Evolutionary conservation across 1,284 basidiomycete genomes (phyloP), one percentile per base, ranked within the genome.

Genomic region (Microstroma glucosiphilum): DNA sequence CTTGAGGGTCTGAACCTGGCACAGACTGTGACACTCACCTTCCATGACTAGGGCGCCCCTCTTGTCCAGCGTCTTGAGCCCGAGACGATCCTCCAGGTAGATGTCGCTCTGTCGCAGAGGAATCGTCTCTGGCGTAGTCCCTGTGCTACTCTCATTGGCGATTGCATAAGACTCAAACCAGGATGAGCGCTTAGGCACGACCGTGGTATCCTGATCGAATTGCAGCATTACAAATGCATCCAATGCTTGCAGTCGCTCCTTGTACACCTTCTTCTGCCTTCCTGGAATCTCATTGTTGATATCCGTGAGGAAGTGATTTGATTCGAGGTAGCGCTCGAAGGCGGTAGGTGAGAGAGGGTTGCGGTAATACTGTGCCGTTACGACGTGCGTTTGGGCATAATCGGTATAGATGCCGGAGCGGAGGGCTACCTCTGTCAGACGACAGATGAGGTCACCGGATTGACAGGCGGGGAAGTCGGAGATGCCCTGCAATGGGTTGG

Each of bases 291-390:
- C 76, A 60, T 78, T 78, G 67, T 78, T 78, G 81, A 83, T 69
- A 66, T 82, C 79, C 17, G 78, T 69, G 46, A 83, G 53, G 60
- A 82, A 83, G 56, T 76, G 73, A 79, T 90, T 92, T 6, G 84
- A 79, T 2, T 81, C 74, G 41, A 90, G 82, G 77, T 96, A 98
- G 9, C 83, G 80, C 6, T 85, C 83, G 55, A 92, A 82, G 25
- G 87, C 85, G n/a, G 81, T 81, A 12, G 63, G 59, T 37, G 70
- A 65, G 21, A 65, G 68, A 4, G 90, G 88, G 80, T 97, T 92
- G 46, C 94, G 87, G 80, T 85, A 97, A 81, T 97, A 98, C 75
- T 96, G 92, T 0, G 94, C 94, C 84, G 91, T 60, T 19, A 77
- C 70, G n/a, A 76, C 59, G 30, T 71, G 65, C 2, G 65, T 65